phyloP scores from a whole-genome alignment of 2,329 filamentous ascomycete genomes.

The Orbilia brochopaga region DNA sequence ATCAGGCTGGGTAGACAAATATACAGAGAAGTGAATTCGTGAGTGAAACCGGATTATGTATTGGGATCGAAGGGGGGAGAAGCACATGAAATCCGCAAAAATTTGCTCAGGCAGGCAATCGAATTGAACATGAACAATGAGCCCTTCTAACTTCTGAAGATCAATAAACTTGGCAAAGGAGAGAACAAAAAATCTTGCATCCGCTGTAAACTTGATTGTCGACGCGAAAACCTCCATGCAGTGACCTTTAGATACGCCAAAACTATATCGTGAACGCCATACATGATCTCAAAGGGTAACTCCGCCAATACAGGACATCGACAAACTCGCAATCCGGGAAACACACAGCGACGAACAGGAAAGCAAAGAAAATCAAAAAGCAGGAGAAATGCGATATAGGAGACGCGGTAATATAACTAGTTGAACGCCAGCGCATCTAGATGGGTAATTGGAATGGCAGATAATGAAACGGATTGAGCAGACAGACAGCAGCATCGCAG shows the following conservation, averaged over 20 bases:
- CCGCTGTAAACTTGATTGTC: conserved; percentile 6
- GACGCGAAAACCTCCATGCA: conserved; percentile 21
- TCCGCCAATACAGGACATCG: neutral
- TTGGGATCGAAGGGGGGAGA: conserved; percentile 12
- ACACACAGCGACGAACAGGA: neutral
- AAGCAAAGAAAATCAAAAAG: conserved; percentile 5
- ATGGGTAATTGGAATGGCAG: neutral
- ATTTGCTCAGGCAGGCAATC: too few species aligned
- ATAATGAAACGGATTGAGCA: conserved; percentile 7
- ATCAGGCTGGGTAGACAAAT: neutral
- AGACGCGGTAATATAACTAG: conserved; percentile 27
- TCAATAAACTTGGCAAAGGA: neutral
- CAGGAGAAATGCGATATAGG: neutral
- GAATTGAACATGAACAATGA: neutral
- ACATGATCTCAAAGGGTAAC: conserved; percentile 16
- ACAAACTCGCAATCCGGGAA: neutral
- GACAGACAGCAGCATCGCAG: conserved; percentile 12
- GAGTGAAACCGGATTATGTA: neutral
- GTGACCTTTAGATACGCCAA: conserved; percentile 21
- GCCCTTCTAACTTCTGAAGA: conserved; percentile 34
- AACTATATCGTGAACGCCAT: conserved; percentile 36
- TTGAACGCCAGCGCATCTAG: conserved; percentile 51
- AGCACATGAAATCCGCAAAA: neutral
- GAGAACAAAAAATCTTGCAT: conserved; percentile 26
- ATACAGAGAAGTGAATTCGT: neutral